Percentiles rank a stretch among this genome's conserved stretches.
phyloP scores from a whole-genome alignment of 768 basidiomycete species.

The Leccinum rimulosum region DNA sequence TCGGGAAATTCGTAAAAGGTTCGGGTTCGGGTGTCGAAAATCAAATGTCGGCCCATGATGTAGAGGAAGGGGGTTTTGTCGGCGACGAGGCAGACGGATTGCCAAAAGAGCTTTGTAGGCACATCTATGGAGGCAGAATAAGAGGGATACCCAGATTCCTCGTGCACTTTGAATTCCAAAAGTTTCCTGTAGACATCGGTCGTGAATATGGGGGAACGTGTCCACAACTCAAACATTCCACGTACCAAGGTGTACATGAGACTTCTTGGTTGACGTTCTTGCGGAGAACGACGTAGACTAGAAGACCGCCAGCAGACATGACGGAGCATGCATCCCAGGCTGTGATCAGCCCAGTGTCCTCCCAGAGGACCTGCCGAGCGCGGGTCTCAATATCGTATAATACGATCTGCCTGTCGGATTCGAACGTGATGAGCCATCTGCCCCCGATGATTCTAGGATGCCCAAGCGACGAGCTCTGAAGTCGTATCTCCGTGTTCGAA shows the following conservation, averaged over 20 bases:
- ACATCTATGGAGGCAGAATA: not conserved
- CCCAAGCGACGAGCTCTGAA: not conserved
- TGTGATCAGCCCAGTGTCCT: not conserved
- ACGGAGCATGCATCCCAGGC: slow-evolving; percentile 3
- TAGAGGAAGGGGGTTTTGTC: not conserved
- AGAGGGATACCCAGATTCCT: not conserved
- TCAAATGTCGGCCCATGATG: not conserved
- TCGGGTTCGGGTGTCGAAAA: slow-evolving; percentile 1
- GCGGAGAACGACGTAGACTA: not conserved
- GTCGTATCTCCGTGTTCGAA: not conserved
- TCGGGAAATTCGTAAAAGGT: not conserved
- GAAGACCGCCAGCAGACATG: not conserved
- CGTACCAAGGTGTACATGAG: not conserved
- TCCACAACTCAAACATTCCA: not conserved
- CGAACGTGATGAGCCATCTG: slow-evolving; percentile 6
- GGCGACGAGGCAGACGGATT: not conserved
- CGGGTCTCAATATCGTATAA: not conserved
- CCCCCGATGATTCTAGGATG: slow-evolving; percentile 4
- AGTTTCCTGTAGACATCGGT: not conserved
- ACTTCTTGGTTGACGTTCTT: not conserved
- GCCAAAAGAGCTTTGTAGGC: not conserved
- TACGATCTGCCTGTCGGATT: not conserved
- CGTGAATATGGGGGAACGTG: not conserved
- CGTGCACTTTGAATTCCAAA: slow-evolving; percentile 1
- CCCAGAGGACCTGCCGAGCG: slow-evolving; percentile 2